phyloP scores from a whole-genome alignment of 192 early-diverging fungal genomes.

The Gonapodya prolifera region DNA sequence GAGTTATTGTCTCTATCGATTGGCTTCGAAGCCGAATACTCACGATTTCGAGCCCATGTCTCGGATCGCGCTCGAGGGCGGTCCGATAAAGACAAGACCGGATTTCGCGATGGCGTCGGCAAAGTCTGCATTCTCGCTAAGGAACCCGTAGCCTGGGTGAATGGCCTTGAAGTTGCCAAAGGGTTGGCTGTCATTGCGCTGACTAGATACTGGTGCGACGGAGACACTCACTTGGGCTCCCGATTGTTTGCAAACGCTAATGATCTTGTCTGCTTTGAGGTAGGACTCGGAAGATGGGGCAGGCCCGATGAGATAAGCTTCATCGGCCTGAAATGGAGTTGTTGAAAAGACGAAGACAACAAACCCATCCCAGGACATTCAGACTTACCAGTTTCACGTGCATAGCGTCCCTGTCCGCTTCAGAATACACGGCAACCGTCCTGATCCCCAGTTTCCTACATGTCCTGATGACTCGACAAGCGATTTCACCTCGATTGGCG shows the following conservation, averaged over 20 bases:
- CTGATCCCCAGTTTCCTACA: constrained; percentile 84
- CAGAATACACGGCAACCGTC: constrained; percentile 85
- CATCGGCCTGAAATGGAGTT: constrained; percentile 58
- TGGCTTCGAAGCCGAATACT: background rate
- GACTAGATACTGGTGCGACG: background rate
- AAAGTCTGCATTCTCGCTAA: constrained; percentile 89
- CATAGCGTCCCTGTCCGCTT: constrained; percentile 74
- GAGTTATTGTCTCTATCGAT: background rate
- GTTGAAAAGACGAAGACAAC: background rate
- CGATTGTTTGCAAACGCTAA: constrained; percentile 57
- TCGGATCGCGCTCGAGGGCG: constrained; percentile 70
- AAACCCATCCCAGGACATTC: background rate
- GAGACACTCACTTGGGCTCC: constrained; percentile 52
- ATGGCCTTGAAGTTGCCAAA: constrained; percentile 47
- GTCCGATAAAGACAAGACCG: constrained; percentile 80
- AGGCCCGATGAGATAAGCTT: constrained; percentile 81
- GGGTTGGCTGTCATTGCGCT: background rate
- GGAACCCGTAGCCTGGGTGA: constrained; percentile 95
- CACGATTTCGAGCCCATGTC: constrained; percentile 87
- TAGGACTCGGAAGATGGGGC: constrained; percentile 73
- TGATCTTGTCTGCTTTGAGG: constrained; percentile 63
- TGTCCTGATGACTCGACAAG: constrained; percentile 82
- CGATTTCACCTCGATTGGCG: constrained; percentile 93
- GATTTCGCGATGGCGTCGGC: constrained; percentile 51
- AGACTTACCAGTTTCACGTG: constrained; percentile 63